phyloP scores from a whole-genome alignment of 176 grass and related monocot species.

The Poa pratensis region DNA sequence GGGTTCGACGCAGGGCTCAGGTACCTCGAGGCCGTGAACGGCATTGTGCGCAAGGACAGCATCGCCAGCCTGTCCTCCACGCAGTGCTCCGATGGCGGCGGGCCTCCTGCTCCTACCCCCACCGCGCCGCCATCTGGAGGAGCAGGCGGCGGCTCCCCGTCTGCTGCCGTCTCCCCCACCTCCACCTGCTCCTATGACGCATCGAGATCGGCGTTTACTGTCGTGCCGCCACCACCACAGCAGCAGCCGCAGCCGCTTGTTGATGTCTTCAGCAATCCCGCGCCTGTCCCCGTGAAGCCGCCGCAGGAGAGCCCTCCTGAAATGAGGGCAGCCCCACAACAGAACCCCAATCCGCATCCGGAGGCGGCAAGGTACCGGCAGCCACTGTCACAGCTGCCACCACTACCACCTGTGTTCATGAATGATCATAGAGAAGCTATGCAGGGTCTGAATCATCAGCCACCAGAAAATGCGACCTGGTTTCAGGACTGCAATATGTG shows the following conservation, averaged over 20 bases:
- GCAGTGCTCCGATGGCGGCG: constrained; percentile 65
- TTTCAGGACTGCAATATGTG: constrained; percentile 75
- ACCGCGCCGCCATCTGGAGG: not conserved
- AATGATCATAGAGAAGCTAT: constrained; percentile 65
- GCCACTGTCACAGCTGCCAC: constrained; percentile 90
- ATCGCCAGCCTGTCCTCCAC: constrained; percentile 63
- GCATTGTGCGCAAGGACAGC: constrained; percentile 80
- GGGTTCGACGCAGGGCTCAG: constrained; percentile 50
- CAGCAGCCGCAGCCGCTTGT: constrained; percentile 38
- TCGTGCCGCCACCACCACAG: not conserved
- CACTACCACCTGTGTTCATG: constrained; percentile 86
- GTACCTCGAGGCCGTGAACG: constrained; percentile 81
- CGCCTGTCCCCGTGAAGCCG: constrained; percentile 34
- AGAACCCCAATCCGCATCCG: constrained; percentile 31
- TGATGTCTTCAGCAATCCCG: constrained; percentile 51
- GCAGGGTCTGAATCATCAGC: constrained; percentile 55
- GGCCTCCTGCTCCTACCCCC: constrained; percentile 24
- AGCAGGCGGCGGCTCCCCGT: constrained; percentile 54
- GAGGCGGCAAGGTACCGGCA: constrained; percentile 72
- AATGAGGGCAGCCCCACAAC: constrained; percentile 45
- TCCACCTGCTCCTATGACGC: constrained; percentile 65
- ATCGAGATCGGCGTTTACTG: constrained; percentile 54
- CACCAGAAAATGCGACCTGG: constrained; percentile 31
- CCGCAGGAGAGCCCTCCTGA: constrained; percentile 49
- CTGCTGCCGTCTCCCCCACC: constrained; percentile 47